Evolutionary conservation across 1,139 yeast genomes (phyloP).

Genomic region (Pichia inconspicua): DNA sequence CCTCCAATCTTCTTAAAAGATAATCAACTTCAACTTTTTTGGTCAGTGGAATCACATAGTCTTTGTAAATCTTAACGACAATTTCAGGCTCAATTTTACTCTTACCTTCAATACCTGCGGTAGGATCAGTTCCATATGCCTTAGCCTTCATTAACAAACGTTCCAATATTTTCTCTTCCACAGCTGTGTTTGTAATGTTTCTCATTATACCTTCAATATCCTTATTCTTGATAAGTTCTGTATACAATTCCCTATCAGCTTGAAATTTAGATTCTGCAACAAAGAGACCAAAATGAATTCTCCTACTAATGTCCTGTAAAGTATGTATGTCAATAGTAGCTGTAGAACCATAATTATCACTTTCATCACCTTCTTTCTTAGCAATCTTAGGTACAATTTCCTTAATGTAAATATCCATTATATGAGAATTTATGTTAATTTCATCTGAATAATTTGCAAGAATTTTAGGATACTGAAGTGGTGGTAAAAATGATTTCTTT

Average conservation of each 20-base stretch:
- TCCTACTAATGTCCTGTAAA: slow-evolving; percentile 80
- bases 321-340: slow-evolving; percentile 79
- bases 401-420: slow-evolving; percentile 58
- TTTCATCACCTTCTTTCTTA: slow-evolving; percentile 64
- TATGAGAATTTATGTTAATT: slow-evolving; percentile 65
- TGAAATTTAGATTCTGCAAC: slow-evolving; percentile 93
- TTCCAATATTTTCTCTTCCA: slow-evolving; percentile 74
- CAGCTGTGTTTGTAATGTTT: slow-evolving; percentile 79
- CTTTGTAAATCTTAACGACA: slow-evolving; percentile 75
- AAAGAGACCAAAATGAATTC: slow-evolving; percentile 94
- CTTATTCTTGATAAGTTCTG: slow-evolving; percentile 51
- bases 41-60: slow-evolving; percentile 86
- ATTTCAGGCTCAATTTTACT: slow-evolving; percentile 76
- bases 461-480: slow-evolving; percentile 69
- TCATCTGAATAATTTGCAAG: slow-evolving; percentile 69
- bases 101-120: slow-evolving; percentile 59
- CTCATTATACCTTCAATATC: slow-evolving; percentile 70
- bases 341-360: slow-evolving; percentile 83
- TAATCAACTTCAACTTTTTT: slow-evolving; percentile 93
- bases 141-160: slow-evolving; percentile 74
- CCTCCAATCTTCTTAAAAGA: slow-evolving; percentile 73
- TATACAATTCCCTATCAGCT: slow-evolving; percentile 56
- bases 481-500: slow-evolving; percentile 64
- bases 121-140: slow-evolving; percentile 84
- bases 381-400: slow-evolving; percentile 69